These are phyloP conservation scores for Candida khao-thaluensis DNA, from an alignment of 805 yeast species.

Conservation along the genomic window DNA sequence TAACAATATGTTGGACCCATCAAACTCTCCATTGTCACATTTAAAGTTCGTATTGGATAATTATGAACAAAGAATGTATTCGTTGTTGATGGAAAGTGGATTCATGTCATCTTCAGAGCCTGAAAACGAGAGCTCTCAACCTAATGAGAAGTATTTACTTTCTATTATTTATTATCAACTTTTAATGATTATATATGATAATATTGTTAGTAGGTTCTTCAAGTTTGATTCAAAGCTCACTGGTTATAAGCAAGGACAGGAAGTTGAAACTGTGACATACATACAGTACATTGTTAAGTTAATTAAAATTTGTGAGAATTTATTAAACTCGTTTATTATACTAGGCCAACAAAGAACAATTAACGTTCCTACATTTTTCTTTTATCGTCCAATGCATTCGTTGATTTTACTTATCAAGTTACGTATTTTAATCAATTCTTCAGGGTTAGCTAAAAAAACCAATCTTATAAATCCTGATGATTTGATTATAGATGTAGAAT, in stretches of 20 bases:
- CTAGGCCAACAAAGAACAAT: constrained; percentile 36
- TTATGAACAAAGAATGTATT: constrained; percentile 42
- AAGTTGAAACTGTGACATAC: constrained; percentile 29
- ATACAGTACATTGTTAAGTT: constrained; percentile 40
- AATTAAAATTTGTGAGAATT: constrained; percentile 45
- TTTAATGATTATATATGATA: constrained; percentile 52
- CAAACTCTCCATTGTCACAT: constrained; percentile 16
- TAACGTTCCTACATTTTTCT: constrained; percentile 50
- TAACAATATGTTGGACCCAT: constrained; percentile 16
- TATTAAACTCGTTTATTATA: constrained; percentile 44
- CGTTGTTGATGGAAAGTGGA: constrained; percentile 40
- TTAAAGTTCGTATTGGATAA: constrained; percentile 29
- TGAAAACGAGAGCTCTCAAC: constrained; percentile 14
- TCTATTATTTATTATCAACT: constrained; percentile 51
- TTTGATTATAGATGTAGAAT: constrained; percentile 21
- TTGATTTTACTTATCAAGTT: constrained; percentile 48
- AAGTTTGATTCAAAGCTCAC: constrained; percentile 12
- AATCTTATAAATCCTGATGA: constrained; percentile 16
- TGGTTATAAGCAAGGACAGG: constrained; percentile 3
- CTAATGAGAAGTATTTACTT: constrained; percentile 39
- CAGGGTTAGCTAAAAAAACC: constrained; percentile 21
- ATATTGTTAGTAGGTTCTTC: constrained; percentile 42
- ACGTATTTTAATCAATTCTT: constrained; percentile 44
- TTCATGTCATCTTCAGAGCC: constrained; percentile 27
- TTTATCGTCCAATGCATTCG: constrained; percentile 54